Base-by-base conservation (phyloP, 306 rosid species). In the Crataegus laevigata region DNA sequence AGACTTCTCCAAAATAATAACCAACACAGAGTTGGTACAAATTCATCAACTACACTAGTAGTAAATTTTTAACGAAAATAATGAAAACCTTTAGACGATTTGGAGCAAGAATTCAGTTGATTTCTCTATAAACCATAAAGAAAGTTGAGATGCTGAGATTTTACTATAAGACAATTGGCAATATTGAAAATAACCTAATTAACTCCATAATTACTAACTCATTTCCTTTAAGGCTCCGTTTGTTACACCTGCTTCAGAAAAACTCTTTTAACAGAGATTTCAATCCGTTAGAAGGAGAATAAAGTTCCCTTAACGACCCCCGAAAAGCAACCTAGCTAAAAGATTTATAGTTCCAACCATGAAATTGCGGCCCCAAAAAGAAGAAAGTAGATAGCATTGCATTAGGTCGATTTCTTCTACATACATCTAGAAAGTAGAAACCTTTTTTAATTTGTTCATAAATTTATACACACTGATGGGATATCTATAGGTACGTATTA, bases 1-100 rank as follows among this genome's bases (percentile, higher is more conserved):
- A 12, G 85, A 77, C 79, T 87, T 91, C 63, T 91, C 96, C 89
- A 91, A 34, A 77, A 90, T 91, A 89, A 89, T 83, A 82, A 75
- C 50, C 45, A 80, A 36, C 11, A 26, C 6, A 51, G 50, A 28
- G 79, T 74, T 6, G 61, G 45, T 29, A 14, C n/a, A 54, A 74
- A 69, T 19, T 51, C 72, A 77, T 54, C 73, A 43, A 38, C 30
- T 7, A 71, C n/a, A 55, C 32, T 70, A 0, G 42, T 38, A 38
- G 42, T 38, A 8, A 8, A 8, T 8, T 38, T 38, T 38, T 38
- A 38, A 38, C 11, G 11, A 38, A 38, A 38, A 38, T 38, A 38
- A 7, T 38, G 42, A 38, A 8, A 9, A 38, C 42, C 42, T 9
- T 38, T 2, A 9, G 11, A 38, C 2, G 2, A 36, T 8, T 6